Percentiles rank a stretch among this genome's conserved stretches.
Evolutionary conservation across 2,329 filamentous ascomycete species (phyloP).

Genomic region (Fusarium sp.): DNA sequence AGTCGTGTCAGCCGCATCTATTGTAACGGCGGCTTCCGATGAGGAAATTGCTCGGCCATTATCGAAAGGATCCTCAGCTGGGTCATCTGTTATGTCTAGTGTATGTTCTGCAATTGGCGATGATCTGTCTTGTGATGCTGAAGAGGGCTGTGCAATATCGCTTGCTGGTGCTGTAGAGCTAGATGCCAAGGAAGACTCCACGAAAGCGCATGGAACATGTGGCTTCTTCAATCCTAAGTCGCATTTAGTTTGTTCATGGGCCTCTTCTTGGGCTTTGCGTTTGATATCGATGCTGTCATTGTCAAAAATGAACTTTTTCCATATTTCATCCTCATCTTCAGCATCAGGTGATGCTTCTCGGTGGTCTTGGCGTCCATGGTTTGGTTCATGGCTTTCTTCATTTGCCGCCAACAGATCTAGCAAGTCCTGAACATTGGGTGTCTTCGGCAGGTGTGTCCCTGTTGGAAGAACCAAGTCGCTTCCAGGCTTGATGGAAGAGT

Average conservation of each 20-base stretch:
- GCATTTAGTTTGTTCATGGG: conserved; percentile 34
- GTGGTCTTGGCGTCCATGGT: not conserved
- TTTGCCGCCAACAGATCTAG: conserved; percentile 37
- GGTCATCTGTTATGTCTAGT: not conserved
- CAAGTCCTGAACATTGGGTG: conserved; percentile 33
- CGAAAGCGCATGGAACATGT: conserved; percentile 3
- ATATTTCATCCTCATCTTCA: conserved; percentile 46
- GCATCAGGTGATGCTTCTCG: conserved; percentile 8
- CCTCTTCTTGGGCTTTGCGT: conserved; percentile 38
- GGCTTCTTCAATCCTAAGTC: conserved; percentile 16
- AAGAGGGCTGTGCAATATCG: conserved; percentile 36
- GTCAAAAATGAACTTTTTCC: conserved; percentile 47
- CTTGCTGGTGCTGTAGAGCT: conserved; percentile 15
- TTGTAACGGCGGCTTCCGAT: conserved; percentile 10
- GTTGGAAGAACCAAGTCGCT: conserved; percentile 14
- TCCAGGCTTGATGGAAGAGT: conserved; percentile 1
- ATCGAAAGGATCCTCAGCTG: not conserved
- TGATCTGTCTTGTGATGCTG: conserved; percentile 21
- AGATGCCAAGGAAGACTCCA: conserved; percentile 24
- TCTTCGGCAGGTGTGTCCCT: not conserved
- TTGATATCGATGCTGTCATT: conserved; percentile 34
- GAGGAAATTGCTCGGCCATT: conserved; percentile 5
- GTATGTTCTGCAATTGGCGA: not conserved
- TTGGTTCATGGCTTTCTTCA: conserved; percentile 1
- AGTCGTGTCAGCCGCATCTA: conserved; percentile 13